phyloP scores from a whole-genome alignment of 768 basidiomycete genomes.

The Calocera cornea region DNA sequence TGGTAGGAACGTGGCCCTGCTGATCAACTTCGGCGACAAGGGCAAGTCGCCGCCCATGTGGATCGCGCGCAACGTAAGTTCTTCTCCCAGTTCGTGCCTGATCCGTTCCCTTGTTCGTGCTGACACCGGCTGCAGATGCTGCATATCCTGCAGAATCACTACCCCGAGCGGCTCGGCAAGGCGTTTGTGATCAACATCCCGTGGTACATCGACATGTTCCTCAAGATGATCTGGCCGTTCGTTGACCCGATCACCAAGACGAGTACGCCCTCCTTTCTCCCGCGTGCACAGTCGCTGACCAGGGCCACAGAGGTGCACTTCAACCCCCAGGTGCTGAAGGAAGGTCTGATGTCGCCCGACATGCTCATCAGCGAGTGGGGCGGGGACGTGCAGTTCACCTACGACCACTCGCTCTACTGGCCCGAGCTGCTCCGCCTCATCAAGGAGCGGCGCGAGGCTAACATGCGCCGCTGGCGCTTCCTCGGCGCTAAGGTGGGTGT shows the following conservation, averaged over 20 bases:
- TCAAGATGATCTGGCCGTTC: conserved; percentile 64
- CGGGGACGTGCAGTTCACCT: conserved; percentile 53
- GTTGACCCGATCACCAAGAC: conserved; percentile 61
- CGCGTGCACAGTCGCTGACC: conserved; percentile 28
- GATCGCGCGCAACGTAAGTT: conserved; percentile 28
- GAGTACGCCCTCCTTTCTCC: not conserved
- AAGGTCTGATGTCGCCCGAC: conserved; percentile 52
- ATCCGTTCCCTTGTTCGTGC: not conserved
- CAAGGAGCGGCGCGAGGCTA: conserved; percentile 34
- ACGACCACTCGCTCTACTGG: conserved; percentile 68
- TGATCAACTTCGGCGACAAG: conserved; percentile 67
- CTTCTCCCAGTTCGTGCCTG: not conserved
- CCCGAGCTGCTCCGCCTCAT: conserved; percentile 43
- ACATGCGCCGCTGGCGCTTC: conserved; percentile 49
- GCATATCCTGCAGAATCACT: conserved; percentile 64
- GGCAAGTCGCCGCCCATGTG: conserved; percentile 41
- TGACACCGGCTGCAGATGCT: conserved; percentile 32
- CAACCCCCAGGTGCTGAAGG: conserved; percentile 36
- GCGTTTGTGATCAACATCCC: conserved; percentile 72
- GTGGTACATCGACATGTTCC: conserved; percentile 58
- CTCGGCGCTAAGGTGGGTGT: conserved; percentile 58
- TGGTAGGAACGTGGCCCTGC: conserved; percentile 47
- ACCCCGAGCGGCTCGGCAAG: conserved; percentile 70
- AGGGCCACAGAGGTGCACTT: conserved; percentile 44
- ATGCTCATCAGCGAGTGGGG: conserved; percentile 59